Base-by-base conservation (phyloP, 441 rosid species). In the Cnidoscolus chayamansa region DNA sequence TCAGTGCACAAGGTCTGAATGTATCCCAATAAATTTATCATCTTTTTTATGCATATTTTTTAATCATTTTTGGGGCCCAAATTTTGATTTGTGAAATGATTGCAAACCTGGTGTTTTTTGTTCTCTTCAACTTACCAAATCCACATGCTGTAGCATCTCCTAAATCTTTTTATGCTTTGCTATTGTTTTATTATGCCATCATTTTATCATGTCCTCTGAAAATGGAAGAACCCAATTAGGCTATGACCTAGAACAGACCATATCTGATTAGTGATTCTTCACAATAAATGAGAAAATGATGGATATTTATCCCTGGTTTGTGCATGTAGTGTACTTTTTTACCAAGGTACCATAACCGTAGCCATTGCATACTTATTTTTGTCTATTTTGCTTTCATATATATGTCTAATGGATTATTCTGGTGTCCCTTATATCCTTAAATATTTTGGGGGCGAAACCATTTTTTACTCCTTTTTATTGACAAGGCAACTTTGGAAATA, bases 1-100 rank as follows among this genome's bases (percentile, higher is more conserved):
- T 79, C 98, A 94, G 79, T 94, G 98, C 76, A 94, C 97, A 71
- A 92, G 98, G 98, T 94, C 68, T 75, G 83, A 25, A 68, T 64
- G 25, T 40, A 48, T n/a, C 13, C 1, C 10, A 10, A 31, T 55
- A 37, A 17, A 0, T 71, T 48, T 65, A 15, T 65, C 7, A 11
- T 56, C 32, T 5, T 47, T 15, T 31, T 11, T 0, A 67, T 0
- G 13, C 47, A 1, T 19, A 45, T 65, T 25, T 62, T 65, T 25
- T 62, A 37, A 32, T 63, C 10, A 40, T 19, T 70, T 70, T 30
- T 19, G 8, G 12, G 25, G 53, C 12, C n/a, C 16, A 11, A 31
- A 40, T 31, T 47, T 48, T 64, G 37, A 30, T 47, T 54, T 57
- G 1, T 16, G 57, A 8, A 45, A 2, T n/a, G 53, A 35, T 13